These are phyloP conservation scores for Geosmithia flava DNA, from an alignment of 2,329 filamentous ascomycete species.

Conservation along the genomic window DNA sequence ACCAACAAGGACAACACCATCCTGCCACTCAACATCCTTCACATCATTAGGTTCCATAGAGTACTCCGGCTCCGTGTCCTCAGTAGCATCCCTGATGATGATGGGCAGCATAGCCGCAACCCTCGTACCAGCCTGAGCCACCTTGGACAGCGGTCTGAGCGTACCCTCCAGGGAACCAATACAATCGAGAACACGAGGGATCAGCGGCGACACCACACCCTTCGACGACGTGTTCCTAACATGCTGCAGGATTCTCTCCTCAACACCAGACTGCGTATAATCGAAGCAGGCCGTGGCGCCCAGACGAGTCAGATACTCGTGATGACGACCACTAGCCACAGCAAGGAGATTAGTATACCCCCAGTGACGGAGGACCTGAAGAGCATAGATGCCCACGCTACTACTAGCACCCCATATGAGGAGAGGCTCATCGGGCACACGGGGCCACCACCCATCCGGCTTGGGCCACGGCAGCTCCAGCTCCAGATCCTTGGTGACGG, in stretches of 20 bases:
- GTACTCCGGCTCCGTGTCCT: constrained; percentile 35
- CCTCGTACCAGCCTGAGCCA: constrained; percentile 33
- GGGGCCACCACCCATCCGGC: constrained; percentile 23
- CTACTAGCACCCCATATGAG: constrained; percentile 40
- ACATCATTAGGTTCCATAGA: constrained; percentile 35
- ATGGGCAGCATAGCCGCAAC: constrained; percentile 50
- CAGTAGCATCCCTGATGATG: constrained; percentile 38
- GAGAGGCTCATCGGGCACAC: constrained; percentile 22
- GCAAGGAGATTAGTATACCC: constrained; percentile 38
- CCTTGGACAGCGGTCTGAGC: constrained; percentile 32
- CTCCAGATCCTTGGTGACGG: constrained; percentile 32
- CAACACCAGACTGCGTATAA: constrained; percentile 24
- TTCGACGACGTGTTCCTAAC: constrained; percentile 3
- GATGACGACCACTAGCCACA: constrained; percentile 31
- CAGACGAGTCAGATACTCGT: constrained; percentile 25
- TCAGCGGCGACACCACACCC: constrained; percentile 5
- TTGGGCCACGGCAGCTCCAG: constrained; percentile 46
- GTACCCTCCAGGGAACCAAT: constrained; percentile 37
- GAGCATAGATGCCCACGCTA: constrained; percentile 35
- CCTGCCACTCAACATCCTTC: constrained; percentile 29
- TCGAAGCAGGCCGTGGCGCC: constrained; percentile 35
- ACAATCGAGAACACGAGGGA: constrained; percentile 41
- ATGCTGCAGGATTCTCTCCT: constrained; percentile 18
- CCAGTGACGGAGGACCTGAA: constrained; percentile 39
- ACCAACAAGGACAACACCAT: constrained; percentile 37